Percentiles rank a stretch among this genome's conserved stretches.
Conservation (phyloP, 2,329 filamentous ascomycete species). For the Fusarium sp. region DNA sequence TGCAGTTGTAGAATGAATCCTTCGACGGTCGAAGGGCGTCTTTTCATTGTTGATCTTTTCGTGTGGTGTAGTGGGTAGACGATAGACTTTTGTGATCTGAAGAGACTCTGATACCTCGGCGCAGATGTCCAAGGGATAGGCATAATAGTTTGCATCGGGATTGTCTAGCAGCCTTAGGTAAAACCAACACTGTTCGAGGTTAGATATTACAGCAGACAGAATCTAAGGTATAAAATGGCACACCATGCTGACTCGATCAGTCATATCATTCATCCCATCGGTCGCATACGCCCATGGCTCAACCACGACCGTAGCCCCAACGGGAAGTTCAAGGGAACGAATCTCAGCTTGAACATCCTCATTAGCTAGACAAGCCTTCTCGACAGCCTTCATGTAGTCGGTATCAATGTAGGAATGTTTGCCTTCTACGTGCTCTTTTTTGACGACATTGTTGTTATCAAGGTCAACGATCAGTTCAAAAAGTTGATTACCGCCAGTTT, state of each 20-base stretch:
- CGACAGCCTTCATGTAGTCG: slow-evolving; percentile 61
- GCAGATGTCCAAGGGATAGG: slow-evolving; percentile 65
- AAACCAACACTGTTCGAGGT: slow-evolving; percentile 43
- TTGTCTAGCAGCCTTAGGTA: slow-evolving; percentile 53
- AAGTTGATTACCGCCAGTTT: slow-evolving; percentile 33
- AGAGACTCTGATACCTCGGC: slow-evolving; percentile 62
- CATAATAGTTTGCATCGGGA: slow-evolving; percentile 66
- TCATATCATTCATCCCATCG: slow-evolving; percentile 66
- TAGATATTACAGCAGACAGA: not conserved
- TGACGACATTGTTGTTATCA: slow-evolving; percentile 26
- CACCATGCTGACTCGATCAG: slow-evolving; percentile 62
- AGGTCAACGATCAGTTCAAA: slow-evolving; percentile 52
- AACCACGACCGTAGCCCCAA: slow-evolving; percentile 59
- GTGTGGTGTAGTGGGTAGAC: slow-evolving; percentile 53
- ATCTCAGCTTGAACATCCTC: slow-evolving; percentile 59
- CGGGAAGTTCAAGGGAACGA: slow-evolving; percentile 57
- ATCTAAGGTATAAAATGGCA: not conserved
- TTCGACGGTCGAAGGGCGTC: slow-evolving; percentile 56
- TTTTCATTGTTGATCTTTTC: slow-evolving; percentile 51
- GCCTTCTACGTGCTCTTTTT: slow-evolving; percentile 53
- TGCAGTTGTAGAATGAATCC: slow-evolving; percentile 54
- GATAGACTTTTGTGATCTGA: slow-evolving; percentile 60
- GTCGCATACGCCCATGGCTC: slow-evolving; percentile 69
- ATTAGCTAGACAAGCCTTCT: slow-evolving; percentile 61
- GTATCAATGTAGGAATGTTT: slow-evolving; percentile 63